Evolutionary conservation across 345 rosid species (phyloP).

Genomic region (Arabidopsis arenosa): DNA sequence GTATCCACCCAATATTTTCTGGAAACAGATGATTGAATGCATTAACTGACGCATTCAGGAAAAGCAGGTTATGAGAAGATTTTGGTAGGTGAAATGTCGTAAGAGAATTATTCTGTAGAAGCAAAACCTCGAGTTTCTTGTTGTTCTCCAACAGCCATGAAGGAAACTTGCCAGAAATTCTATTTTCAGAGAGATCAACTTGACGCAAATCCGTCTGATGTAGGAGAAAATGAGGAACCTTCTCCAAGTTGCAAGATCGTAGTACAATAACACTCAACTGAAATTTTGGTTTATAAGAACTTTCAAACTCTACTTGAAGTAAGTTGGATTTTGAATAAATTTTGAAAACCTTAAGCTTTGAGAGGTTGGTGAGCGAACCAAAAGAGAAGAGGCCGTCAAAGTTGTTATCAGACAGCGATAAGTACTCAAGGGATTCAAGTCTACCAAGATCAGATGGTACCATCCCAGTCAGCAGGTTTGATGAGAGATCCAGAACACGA

Average conservation of each 20-base stretch:
- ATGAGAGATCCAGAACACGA: slow-evolving; percentile 39
- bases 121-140: slow-evolving; percentile 2
- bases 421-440: slow-evolving; percentile 29
- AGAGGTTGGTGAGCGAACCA: slow-evolving; percentile 8
- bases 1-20: slow-evolving; percentile 1
- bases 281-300: slow-evolving; percentile 12
- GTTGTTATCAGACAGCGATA: slow-evolving; percentile 16
- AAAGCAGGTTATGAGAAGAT: not conserved
- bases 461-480: slow-evolving; percentile 11
- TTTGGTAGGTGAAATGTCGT: slow-evolving; percentile 18
- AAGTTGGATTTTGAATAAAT: not conserved
- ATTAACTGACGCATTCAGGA: slow-evolving; percentile 22
- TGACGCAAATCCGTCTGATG: slow-evolving; percentile 6
- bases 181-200: slow-evolving; percentile 26
- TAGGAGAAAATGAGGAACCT: slow-evolving; percentile 27
- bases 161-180: slow-evolving; percentile 22
- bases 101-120: not conserved
- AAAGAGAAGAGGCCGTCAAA: slow-evolving; percentile 29
- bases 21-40: not conserved
- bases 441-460: not conserved
- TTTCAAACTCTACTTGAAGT: not conserved
- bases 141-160: slow-evolving; percentile 30
- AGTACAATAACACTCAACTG: slow-evolving; percentile 12
- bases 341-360: slow-evolving; percentile 17
- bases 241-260: slow-evolving; percentile 13